Evolutionary conservation across 257 asterid species (phyloP), one percentile per base, ranked within the genome.

Genomic region (Anisodus acutangulus): DNA sequence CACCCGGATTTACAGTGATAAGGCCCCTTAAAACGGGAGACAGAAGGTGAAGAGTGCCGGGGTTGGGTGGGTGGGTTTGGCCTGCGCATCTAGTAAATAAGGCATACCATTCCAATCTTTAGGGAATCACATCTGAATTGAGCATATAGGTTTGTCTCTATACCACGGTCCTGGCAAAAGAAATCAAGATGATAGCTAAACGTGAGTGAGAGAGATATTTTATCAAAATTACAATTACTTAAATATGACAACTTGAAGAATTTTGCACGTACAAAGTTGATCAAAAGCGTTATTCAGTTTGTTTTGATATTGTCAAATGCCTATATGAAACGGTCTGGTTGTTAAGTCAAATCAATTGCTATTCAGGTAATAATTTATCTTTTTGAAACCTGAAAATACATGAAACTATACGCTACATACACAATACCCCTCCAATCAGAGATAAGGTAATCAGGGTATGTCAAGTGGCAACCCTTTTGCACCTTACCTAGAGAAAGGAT

Each of bases 71-170:
- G 55, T 9, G 59, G 80, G 59, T 19, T 72, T 76, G 43, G 60
- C 60, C 5, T 47, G 80, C 43, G 37, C 80, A 74, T 74, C 60
- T 49, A 49, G 31, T 19, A 47, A 74, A 47, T 11, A 49, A 49
- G 39, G 19, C 19, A 84, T n/a, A 95, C 99, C 99, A 96, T 94
- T 57, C 94, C 98, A 87, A 94, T 91, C 88, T 94, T 94, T 88
- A 94, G 87, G 86, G 99, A 94, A 88, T 96, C 99, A 35, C 99
- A 94, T 89, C 89, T 92, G 84, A 96, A 96, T 87, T 90, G 93
- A 51, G 98, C 98, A 71, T 96, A 96, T 62, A 96, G 97, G 91
- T 96, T 96, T 12, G 99, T 96, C 90, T 96, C 99, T 86, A 96
- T 87, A 83, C 99, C 98, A 31, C 99, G 98, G 64, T 98, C 99